Evolutionary conservation across 495 filamentous ascomycete species (phyloP).

Genomic region (Neurospora sp.): DNA sequence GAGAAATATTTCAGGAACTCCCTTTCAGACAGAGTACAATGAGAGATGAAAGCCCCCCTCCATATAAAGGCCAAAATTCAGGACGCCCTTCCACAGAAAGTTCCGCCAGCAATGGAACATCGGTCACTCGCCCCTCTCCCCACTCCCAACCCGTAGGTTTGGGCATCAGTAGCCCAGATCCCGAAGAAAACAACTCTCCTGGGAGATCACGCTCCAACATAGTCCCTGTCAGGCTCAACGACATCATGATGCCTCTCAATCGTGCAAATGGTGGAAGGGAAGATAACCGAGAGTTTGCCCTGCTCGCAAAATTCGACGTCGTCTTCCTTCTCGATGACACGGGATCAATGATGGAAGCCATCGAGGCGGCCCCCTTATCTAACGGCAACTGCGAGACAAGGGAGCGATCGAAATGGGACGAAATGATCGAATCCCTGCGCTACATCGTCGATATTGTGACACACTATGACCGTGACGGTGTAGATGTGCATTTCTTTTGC

Average conservation of each 20-base stretch:
- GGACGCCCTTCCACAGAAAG: background rate
- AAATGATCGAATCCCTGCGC: slow-evolving; percentile 56
- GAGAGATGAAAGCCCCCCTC: background rate
- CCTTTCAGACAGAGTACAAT: background rate
- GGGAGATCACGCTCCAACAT: background rate
- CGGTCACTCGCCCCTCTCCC: background rate
- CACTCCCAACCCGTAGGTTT: background rate
- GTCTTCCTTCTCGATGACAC: slow-evolving; percentile 83
- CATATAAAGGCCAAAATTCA: background rate
- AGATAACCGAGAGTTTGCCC: slow-evolving; percentile 47
- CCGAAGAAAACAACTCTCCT: background rate
- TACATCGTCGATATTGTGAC: slow-evolving; percentile 71
- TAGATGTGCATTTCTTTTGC: slow-evolving; percentile 83
- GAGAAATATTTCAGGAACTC: background rate
- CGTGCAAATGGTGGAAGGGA: background rate
- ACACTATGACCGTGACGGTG: slow-evolving; percentile 62
- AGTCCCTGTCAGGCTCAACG: background rate
- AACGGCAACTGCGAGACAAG: background rate
- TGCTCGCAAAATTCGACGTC: slow-evolving; percentile 67
- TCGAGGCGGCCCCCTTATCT: background rate
- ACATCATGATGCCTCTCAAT: background rate
- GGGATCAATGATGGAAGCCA: slow-evolving; percentile 58
- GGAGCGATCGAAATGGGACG: slow-evolving; percentile 47
- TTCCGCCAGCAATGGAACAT: background rate
- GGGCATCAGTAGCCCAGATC: background rate